Base-by-base conservation (phyloP, 2,329 filamentous ascomycete species). In the Pseudophaeomoniella oleicola region DNA sequence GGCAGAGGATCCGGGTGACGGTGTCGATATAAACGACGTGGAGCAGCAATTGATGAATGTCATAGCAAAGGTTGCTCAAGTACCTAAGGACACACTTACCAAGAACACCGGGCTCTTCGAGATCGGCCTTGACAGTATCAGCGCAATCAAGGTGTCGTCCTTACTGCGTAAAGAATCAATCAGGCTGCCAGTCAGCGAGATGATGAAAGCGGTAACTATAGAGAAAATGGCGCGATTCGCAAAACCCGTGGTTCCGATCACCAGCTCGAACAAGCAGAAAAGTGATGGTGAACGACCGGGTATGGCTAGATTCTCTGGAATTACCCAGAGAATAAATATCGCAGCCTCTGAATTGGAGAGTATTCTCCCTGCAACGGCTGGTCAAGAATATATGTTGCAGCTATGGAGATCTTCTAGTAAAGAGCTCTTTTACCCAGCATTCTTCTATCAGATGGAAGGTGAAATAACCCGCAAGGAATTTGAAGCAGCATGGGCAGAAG, bases 71-170 rank as follows among this genome's bases (percentile, higher is more conserved):
- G 64, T 87, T 1, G 81, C 85, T 0, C 71, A 69, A 12, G 57
- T 80, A 0, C 62, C 75, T 0, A 56, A 64, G 13, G 50, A 63
- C 0, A 63, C 72, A 2, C 81, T 94, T 36, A 56, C 60, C 2
- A 67, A 66, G 38, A 62, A 66, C 1, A 71, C 76, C 35, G 83
- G 71, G 0, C 71, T 94, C 10, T 93, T 90, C 54, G 78, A 90
- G 43, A 67, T 94, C 2, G 87, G 87, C 0, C 71, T 94, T 1
- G 87, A 94, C 53, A 94, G 87, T 0, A 93, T 94, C 54, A 88
- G 79, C 44, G 80, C 85, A 2, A 90, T 94, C 60, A 92, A 90
- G 49, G 75, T 86, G 3, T 75, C 77, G 5, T 71, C 78, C 0
- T 62, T 86, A 5, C 61, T 94, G 3, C 75, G 73, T 30, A 80